Percentiles rank a stretch among this genome's conserved stretches.
phyloP scores from a whole-genome alignment of 176 grass and related monocot genomes.

The Zea mays region Zm-B73-REFERENCE-NAM-5.0 NC_050102.1:93535001-93535500 shows the following conservation, averaged over 20 bases:
- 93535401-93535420: conserved; percentile 58
- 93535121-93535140: conserved; percentile 20
- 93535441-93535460: conserved; percentile 48
- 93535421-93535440: conserved; percentile 62
- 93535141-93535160: conserved; percentile 10
- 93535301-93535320: conserved; percentile 53
- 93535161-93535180: conserved; percentile 19
- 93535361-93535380: conserved; percentile 55
- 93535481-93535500: conserved; percentile 56
- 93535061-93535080: conserved; percentile 13
- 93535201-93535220: conserved; percentile 34
- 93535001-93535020: conserved; percentile 34
- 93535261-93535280: conserved; percentile 43
- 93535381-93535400: conserved; percentile 55
- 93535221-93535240: conserved; percentile 33
- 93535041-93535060: conserved; percentile 35
- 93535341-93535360: conserved; percentile 53
- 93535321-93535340: conserved; percentile 58
- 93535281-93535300: conserved; percentile 42
- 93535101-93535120: not conserved
- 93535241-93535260: conserved; percentile 15
- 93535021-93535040: conserved; percentile 17
- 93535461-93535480: conserved; percentile 48
- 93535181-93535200: conserved; percentile 28
- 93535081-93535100: conserved; percentile 37